Evolutionary conservation across 768 basidiomycete genomes (phyloP), one percentile per base, ranked within the genome.

Genomic region (Saitozyma podzolica): DNA sequence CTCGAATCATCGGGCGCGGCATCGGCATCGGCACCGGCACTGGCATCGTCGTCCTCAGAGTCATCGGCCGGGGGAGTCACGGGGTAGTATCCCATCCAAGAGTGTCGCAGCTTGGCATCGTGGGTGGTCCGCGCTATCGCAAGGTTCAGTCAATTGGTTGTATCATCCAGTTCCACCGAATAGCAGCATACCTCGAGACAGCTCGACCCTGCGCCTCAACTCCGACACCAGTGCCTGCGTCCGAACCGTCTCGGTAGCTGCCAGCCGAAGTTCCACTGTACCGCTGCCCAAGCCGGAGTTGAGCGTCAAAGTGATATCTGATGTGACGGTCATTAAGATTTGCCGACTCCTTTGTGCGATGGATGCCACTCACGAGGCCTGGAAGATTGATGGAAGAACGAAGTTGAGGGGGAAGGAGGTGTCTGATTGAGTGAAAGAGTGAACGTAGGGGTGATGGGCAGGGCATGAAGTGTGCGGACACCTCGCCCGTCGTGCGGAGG

Each of bases 311-410:
- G 67, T 71, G 61, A 71, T 71, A 29, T 70, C 72, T 74, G 61
- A 10, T 42, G 49, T 48, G 10, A 62, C 43, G 42, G 29, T 29
- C 29, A 29, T 29, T 29, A 29, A 29, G 29, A 29, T 29, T 29
- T 29, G 5, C 29, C 29, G 29, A 29, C 29, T 29, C 29, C 29
- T 29, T 29, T 29, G 29, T 29, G 29, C 29, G 29, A 29, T 40
- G 13, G 14, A 7, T 6, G 9, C 50, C 17, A 57, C 74, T 64
- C 59, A 75, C 74, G 69, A 42, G 74, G 74, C 45, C 63, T 61
- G 10, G 74, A 64, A 20, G 66, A 68, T 50, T 70, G 68, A 49
- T 70, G 67, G 53, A 75, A 73, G 67, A 69, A 72, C 6, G 71
- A 72, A 17, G 61, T 64, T 17, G 74, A 70, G 4, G 74, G 74